Conservation (phyloP, 805 yeast genomes). For the Zygosaccharomyces lentus region DNA sequence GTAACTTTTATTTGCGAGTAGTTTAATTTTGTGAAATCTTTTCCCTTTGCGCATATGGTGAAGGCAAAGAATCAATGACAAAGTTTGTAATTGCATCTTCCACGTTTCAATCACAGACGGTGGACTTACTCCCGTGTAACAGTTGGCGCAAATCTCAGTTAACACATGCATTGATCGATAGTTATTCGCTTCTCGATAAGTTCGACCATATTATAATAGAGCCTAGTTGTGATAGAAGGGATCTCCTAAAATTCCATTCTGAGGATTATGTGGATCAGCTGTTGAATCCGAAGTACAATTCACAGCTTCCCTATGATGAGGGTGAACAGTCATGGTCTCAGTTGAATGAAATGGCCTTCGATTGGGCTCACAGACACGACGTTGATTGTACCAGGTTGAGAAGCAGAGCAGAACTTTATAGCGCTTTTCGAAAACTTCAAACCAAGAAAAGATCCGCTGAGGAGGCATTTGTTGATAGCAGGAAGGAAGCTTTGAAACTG, state of each 20-base stretch:
- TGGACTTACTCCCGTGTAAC: conserved; percentile 35
- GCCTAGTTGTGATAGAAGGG: conserved; percentile 29
- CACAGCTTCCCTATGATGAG: conserved; percentile 17
- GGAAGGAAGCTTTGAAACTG: conserved; percentile 16
- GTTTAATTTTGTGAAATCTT: not conserved
- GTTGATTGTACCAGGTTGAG: conserved; percentile 6
- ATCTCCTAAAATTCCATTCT: conserved; percentile 50
- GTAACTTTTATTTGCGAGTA: conserved; percentile 1
- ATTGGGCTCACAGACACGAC: conserved; percentile 13
- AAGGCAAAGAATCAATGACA: conserved; percentile 13
- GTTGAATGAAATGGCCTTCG: conserved; percentile 13
- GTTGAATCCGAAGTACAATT: conserved; percentile 28
- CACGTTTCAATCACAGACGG: conserved; percentile 28
- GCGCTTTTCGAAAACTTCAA: conserved; percentile 9
- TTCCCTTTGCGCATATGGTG: not conserved
- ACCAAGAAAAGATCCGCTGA: conserved; percentile 10
- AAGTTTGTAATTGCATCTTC: conserved; percentile 27
- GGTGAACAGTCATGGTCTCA: conserved; percentile 17
- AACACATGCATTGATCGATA: conserved; percentile 22
- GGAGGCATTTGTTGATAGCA: conserved; percentile 7
- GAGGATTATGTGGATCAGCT: conserved; percentile 39
- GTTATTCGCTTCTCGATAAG: conserved; percentile 21
- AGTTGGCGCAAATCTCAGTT: conserved; percentile 25
- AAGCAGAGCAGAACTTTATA: conserved; percentile 14
- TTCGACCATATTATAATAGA: conserved; percentile 23